Evolutionary conservation across 768 basidiomycete species (phyloP), one percentile per base, ranked within the genome.

Genomic region (Hygrophoropsis aurantiaca): DNA sequence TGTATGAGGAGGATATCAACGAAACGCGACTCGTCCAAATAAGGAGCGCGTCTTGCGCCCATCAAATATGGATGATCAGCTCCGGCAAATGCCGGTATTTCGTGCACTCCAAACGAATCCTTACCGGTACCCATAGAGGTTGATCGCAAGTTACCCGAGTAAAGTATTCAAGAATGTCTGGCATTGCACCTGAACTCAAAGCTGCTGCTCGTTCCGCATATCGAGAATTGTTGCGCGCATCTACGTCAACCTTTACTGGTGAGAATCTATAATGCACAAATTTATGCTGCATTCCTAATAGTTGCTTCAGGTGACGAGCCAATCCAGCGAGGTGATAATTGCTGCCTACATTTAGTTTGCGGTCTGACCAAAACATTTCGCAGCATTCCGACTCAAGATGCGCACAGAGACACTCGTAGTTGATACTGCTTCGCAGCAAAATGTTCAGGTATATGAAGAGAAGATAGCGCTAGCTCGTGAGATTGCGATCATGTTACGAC

Each of bases 311-410:
- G 82, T 24, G 86, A 89, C 66, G 71, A 58, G 16, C 70, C 64
- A 1, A 69, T 88, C 42, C 70, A 81, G 15, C 66, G 64, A 71
- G 85, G 86, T 81, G 37, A 46, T 46, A 46, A 34, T 24, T 37
- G 9, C 18, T 33, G n/a, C 19, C 33, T 40, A 32, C 11, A 9
- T 40, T 21, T 30, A 27, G 40, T n/a, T 34, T 11, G 15, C 30
- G 30, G 25, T 23, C 44, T 61, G 21, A 59, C 43, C 4, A 25
- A 5, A 11, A 36, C 27, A 15, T 41, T 39, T 27, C 33, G 15
- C 41, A 92, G 90, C 87, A n/a, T 93, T 91, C 60, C 77, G 79
- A 19, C 27, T 62, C 13, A 87, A 90, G 64, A 82, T 90, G 60
- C 75, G 87, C 35, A 64, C 67, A 10, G 85, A 88, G 47, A 49